These are phyloP conservation scores for Tetradesmus lagerheimii DNA, from an alignment of 139 green algal genomes.

Conservation along the genomic window DNA sequence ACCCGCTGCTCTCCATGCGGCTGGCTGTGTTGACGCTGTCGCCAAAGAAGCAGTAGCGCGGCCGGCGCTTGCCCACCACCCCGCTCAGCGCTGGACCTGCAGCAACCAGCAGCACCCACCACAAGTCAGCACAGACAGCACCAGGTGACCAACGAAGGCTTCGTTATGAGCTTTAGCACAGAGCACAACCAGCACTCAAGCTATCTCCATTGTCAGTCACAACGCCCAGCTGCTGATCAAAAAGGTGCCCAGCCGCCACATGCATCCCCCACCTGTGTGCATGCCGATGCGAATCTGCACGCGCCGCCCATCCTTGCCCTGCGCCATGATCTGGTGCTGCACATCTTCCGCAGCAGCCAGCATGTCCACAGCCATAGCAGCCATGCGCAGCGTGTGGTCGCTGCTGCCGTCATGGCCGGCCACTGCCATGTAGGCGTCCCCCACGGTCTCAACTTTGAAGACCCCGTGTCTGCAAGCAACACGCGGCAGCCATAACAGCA, in stretches of 20 bases:
- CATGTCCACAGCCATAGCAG: conserved; percentile 39
- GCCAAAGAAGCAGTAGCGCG: conserved; percentile 46
- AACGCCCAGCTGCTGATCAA: too few species aligned
- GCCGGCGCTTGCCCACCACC: conserved; percentile 30
- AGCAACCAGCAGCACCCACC: background rate
- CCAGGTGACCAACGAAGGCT: too few species aligned
- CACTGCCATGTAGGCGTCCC: conserved; percentile 38
- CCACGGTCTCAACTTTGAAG: conserved; percentile 30
- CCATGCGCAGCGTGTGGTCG: conserved; percentile 25
- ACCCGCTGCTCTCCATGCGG: conserved; percentile 70
- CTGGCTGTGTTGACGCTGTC: conserved; percentile 69
- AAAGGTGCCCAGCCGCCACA: too few species aligned
- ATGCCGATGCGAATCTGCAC: conserved; percentile 33
- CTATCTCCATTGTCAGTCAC: too few species aligned
- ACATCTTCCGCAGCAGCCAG: conserved; percentile 8
- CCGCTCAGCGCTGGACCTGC: conserved; percentile 30
- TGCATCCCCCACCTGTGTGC: background rate
- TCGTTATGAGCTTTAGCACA: too few species aligned
- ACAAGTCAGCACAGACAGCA: background rate
- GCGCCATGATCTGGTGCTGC: background rate
- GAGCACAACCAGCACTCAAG: too few species aligned
- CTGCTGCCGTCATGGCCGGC: conserved; percentile 3
- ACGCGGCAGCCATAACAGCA: background rate
- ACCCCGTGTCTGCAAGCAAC: conserved; percentile 5
- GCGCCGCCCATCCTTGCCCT: background rate